phyloP scores from a whole-genome alignment of 192 early-diverging fungal genomes.

The Rhizophagus clarus region DNA sequence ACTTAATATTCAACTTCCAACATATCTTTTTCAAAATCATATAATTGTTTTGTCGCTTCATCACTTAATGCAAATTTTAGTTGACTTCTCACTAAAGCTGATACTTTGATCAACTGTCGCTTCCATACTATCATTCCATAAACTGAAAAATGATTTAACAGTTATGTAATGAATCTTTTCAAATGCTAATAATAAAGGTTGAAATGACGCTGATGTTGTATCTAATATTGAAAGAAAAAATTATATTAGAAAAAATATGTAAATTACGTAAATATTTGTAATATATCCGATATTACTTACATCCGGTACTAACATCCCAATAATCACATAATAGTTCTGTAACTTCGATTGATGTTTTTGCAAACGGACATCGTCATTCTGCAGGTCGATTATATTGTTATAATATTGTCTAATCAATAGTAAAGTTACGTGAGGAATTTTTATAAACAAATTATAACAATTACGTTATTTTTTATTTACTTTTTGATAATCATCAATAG shows the following conservation, averaged over 20 bases:
- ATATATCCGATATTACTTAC: slow-evolving; percentile 39
- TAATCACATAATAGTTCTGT: slow-evolving; percentile 67
- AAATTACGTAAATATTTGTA: no score
- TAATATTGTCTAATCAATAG: slow-evolving; percentile 44
- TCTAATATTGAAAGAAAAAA: slow-evolving; percentile 25
- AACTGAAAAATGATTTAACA: slow-evolving; percentile 53
- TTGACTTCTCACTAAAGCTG: slow-evolving; percentile 64
- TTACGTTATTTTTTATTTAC: slow-evolving; percentile 35
- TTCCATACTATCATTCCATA: slow-evolving; percentile 71
- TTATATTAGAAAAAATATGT: no score
- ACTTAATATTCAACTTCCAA: slow-evolving; percentile 58
- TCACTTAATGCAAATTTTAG: slow-evolving; percentile 48
- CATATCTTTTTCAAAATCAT: slow-evolving; percentile 64
- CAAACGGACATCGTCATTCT: slow-evolving; percentile 61
- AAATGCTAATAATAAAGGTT: slow-evolving; percentile 66
- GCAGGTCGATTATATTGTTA: slow-evolving; percentile 47
- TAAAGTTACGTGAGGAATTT: slow-evolving; percentile 13
- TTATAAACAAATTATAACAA: no score
- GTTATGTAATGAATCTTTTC: slow-evolving; percentile 59
- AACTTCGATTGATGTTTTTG: slow-evolving; percentile 61
- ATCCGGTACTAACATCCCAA: slow-evolving; percentile 70
- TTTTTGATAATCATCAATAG: slow-evolving; percentile 50
- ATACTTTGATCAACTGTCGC: slow-evolving; percentile 49
- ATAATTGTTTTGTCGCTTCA: slow-evolving; percentile 38
- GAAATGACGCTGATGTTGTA: slow-evolving; percentile 55